Evolutionary conservation across 148 eudicot genomes (phyloP).

Genomic region (Polygonum maritimum): DNA sequence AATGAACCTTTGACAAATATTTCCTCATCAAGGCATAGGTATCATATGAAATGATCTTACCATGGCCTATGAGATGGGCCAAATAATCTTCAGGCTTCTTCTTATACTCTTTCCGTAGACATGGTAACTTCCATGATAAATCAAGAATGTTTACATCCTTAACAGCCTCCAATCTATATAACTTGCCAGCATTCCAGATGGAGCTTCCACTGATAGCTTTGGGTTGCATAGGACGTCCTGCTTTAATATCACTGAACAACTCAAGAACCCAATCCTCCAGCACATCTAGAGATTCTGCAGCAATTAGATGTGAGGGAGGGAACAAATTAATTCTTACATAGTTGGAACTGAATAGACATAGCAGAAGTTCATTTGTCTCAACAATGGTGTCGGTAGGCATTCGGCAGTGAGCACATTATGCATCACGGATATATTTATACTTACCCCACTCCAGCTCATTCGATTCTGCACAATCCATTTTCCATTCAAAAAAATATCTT

Average conservation of each 20-base stretch:
- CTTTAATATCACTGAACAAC: conserved; percentile 57
- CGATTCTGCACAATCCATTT: too few species aligned
- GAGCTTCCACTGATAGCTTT: conserved; percentile 39
- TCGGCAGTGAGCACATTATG: too few species aligned
- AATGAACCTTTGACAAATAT: neutral
- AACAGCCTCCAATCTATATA: conserved; percentile 84
- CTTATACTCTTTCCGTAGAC: conserved; percentile 66
- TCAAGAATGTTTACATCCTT: conserved; percentile 88
- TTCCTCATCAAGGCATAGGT: neutral
- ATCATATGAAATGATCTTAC: conserved; percentile 29
- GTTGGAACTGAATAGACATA: neutral
- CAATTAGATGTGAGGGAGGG: neutral
- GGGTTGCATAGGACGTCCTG: conserved; percentile 34
- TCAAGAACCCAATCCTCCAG: conserved; percentile 90
- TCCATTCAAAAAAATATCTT: too few species aligned
- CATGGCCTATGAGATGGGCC: conserved; percentile 94
- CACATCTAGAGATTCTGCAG: conserved; percentile 80
- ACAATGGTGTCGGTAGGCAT: neutral
- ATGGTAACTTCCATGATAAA: conserved; percentile 86
- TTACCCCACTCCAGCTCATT: too few species aligned
- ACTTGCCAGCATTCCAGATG: conserved; percentile 77
- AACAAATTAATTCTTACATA: neutral
- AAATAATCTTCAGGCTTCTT: conserved; percentile 90
- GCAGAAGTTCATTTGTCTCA: neutral
- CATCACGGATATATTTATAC: too few species aligned